A percentile compares a stretch with the other conserved stretches of the same genome.
Evolutionary conservation across 768 basidiomycete species (phyloP).

Genomic region (Pleurotus tuber-regium): DNA sequence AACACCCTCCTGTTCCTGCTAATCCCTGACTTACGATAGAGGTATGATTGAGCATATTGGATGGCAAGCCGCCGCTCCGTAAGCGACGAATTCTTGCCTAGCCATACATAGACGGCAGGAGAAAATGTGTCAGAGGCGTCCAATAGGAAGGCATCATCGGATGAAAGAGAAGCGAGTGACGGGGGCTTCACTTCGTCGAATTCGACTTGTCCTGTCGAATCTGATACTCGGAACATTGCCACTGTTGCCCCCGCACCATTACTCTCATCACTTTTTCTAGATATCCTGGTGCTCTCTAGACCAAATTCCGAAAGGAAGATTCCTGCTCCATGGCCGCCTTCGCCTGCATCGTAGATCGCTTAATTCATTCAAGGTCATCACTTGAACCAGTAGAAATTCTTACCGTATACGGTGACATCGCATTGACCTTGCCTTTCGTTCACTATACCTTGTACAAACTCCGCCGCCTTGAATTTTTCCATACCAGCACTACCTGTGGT

Average conservation of each 20-base stretch:
- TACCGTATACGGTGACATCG: slow-evolving; percentile 49
- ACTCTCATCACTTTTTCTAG: background rate
- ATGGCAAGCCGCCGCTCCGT: slow-evolving; percentile 48
- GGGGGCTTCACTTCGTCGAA: slow-evolving; percentile 34
- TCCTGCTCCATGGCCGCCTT: slow-evolving; percentile 44
- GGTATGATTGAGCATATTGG: slow-evolving; percentile 55
- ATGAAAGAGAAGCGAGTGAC: slow-evolving; percentile 34
- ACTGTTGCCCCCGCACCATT: slow-evolving; percentile 9
- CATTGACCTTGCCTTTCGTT: slow-evolving; percentile 38
- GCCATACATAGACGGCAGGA: slow-evolving; percentile 57
- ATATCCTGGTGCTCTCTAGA: slow-evolving; percentile 17
- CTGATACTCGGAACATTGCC: slow-evolving; percentile 41
- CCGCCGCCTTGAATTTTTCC: slow-evolving; percentile 60
- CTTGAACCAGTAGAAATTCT: slow-evolving; percentile 12
- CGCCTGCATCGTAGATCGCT: too few relatives aligned
- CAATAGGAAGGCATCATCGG: slow-evolving; percentile 51
- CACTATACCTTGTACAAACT: slow-evolving; percentile 49
- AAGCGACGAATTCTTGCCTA: slow-evolving; percentile 47
- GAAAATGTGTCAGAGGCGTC: slow-evolving; percentile 35
- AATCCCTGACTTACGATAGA: slow-evolving; percentile 34
- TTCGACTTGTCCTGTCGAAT: slow-evolving; percentile 36
- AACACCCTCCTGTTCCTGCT: slow-evolving; percentile 25
- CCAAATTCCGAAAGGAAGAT: slow-evolving; percentile 51
- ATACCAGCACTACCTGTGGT: slow-evolving; percentile 51
- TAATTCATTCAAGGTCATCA: background rate